Conservation (phyloP, 225 moss, liverwort and hornwort genomes). For the Climacium dendroides region DNA sequence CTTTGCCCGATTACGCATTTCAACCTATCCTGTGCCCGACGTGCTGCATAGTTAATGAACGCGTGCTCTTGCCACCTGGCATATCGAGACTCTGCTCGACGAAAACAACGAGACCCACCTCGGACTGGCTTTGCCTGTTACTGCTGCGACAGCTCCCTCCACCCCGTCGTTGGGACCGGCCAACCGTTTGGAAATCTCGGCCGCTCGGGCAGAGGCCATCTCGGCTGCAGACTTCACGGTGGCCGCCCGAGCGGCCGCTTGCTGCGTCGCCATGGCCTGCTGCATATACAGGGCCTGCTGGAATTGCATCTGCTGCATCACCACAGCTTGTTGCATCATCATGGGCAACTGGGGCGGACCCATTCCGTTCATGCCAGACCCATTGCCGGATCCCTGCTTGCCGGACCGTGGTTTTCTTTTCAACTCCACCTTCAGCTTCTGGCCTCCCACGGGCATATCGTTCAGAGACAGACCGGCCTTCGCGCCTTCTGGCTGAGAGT, state of each 20-base stretch:
- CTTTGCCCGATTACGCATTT: neutral
- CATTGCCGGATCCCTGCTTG: slow-evolving; percentile 50
- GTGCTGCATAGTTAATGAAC: neutral
- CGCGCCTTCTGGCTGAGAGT: slow-evolving; percentile 83
- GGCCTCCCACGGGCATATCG: slow-evolving; percentile 92
- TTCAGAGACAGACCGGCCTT: slow-evolving; percentile 80
- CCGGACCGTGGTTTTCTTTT: slow-evolving; percentile 60
- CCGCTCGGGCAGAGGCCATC: slow-evolving; percentile 77
- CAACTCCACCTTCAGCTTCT: slow-evolving; percentile 82
- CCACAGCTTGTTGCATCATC: slow-evolving; percentile 99
- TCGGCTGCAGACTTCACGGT: slow-evolving; percentile 97
- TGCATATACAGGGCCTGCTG: slow-evolving; percentile 99
- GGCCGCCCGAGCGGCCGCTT: slow-evolving; percentile 92
- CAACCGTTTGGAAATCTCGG: slow-evolving; percentile 87
- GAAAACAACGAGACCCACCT: neutral
- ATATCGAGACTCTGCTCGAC: neutral
- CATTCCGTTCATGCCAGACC: slow-evolving; percentile 49
- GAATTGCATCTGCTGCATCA: slow-evolving; percentile 98
- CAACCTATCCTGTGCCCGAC: neutral
- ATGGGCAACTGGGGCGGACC: slow-evolving; percentile 78
- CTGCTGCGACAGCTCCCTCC: slow-evolving; percentile 11
- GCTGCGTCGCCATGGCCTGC: slow-evolving; percentile 91
- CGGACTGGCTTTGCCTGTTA: slow-evolving; percentile 21
- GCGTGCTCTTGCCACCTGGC: neutral
- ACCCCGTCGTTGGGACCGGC: slow-evolving; percentile 46